phyloP scores from a whole-genome alignment of 140 eudicot species.

The Senecio squalidus region DNA sequence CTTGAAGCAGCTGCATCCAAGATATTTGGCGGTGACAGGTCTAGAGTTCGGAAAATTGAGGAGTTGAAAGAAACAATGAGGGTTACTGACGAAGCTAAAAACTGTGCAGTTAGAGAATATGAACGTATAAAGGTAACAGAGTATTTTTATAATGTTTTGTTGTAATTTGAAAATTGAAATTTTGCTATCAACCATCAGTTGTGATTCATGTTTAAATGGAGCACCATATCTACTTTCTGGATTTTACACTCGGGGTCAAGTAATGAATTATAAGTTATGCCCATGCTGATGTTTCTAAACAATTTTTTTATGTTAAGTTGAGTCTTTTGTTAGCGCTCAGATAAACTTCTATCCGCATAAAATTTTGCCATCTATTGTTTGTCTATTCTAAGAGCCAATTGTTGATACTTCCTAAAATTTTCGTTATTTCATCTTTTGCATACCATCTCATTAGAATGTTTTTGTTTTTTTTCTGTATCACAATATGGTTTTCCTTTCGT shows the following conservation, averaged over 20 bases:
- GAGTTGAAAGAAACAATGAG: constrained; percentile 75
- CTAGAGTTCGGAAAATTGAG: constrained; percentile 78
- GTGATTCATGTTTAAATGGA: constrained; percentile 2
- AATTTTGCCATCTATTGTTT: too few species aligned
- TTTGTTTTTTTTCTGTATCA: too few species aligned
- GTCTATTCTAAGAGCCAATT: too few species aligned
- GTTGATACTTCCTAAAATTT: too few species aligned
- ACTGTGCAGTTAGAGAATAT: constrained; percentile 72
- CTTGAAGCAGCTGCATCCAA: constrained; percentile 92
- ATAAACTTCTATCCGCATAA: too few species aligned
- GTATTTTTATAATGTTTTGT: neutral
- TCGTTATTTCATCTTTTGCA: too few species aligned
- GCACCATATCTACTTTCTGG: neutral
- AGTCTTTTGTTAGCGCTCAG: too few species aligned
- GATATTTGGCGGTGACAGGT: constrained; percentile 95
- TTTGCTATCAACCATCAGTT: neutral
- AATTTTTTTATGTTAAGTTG: neutral
- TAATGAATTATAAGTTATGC: neutral
- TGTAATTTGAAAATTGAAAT: neutral
- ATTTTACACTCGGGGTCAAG: neutral
- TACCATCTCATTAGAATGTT: too few species aligned
- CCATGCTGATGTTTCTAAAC: neutral
- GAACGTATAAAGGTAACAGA: constrained; percentile 77
- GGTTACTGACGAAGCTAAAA: constrained; percentile 85
- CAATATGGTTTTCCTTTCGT: too few species aligned